Percentiles rank a stretch among this genome's conserved stretches.
These are phyloP conservation scores for Trichoderma koningiopsis DNA, from an alignment of 2,329 filamentous ascomycete species.

Conservation along the genomic window DNA sequence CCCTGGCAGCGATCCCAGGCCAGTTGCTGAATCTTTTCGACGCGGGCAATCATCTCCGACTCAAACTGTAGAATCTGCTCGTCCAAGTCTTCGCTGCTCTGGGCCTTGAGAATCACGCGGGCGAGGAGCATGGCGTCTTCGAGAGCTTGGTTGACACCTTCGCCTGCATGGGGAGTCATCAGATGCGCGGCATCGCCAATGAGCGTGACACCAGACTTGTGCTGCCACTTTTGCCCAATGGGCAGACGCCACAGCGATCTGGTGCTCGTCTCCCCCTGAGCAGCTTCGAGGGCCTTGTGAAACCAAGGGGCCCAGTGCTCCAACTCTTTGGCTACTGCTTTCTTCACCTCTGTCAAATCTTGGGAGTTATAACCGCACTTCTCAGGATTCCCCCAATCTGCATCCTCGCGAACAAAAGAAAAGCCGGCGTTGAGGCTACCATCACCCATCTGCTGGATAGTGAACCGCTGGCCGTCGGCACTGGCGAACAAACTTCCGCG, in stretches of 20 bases:
- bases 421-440: slow-evolving; percentile 48
- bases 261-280: slow-evolving; percentile 43
- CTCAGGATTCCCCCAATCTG: slow-evolving; percentile 41
- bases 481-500: slow-evolving; percentile 50
- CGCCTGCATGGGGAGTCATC: slow-evolving; percentile 35
- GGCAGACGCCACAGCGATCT: slow-evolving; percentile 57
- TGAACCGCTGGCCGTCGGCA: slow-evolving; percentile 45
- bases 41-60: slow-evolving; percentile 43
- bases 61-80: slow-evolving; percentile 42
- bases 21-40: slow-evolving; percentile 43
- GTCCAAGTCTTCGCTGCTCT: slow-evolving; percentile 37
- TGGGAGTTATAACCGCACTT: slow-evolving; percentile 49
- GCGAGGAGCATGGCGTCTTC: slow-evolving; percentile 56
- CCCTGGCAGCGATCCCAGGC: slow-evolving; percentile 49
- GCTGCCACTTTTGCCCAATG: slow-evolving; percentile 42
- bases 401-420: slow-evolving; percentile 42
- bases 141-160: slow-evolving; percentile 38
- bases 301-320: slow-evolving; percentile 48
- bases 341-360: slow-evolving; percentile 43
- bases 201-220: slow-evolving; percentile 17
- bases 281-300: slow-evolving; percentile 45
- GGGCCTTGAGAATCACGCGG: slow-evolving; percentile 42
- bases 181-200: slow-evolving; percentile 25
- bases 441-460: slow-evolving; percentile 49
- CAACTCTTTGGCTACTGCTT: slow-evolving; percentile 42